phyloP scores from a whole-genome alignment of 2,329 filamentous ascomycete genomes.

The Fonsecaea nubica region DNA sequence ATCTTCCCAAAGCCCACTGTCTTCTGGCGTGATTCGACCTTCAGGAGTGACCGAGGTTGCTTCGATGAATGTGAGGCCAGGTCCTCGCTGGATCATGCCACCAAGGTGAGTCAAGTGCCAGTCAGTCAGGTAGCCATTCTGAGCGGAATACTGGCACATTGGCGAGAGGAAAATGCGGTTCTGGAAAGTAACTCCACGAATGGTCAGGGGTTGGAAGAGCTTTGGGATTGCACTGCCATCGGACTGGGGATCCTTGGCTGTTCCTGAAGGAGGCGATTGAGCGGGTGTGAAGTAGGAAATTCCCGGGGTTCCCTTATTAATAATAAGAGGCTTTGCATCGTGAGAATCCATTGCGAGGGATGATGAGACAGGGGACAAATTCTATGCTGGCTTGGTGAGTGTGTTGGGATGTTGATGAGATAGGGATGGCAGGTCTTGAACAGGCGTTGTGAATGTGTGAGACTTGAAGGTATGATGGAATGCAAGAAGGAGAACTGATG shows the following conservation, averaged over 20 bases:
- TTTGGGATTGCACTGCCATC: conserved; percentile 60
- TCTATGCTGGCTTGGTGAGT: not conserved
- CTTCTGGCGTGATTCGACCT: conserved; percentile 82
- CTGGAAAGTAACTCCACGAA: conserved; percentile 63
- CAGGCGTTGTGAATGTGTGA: not conserved
- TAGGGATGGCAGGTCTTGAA: not conserved
- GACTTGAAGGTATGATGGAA: not conserved
- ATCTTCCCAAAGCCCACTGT: conserved; percentile 82
- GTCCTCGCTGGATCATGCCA: conserved; percentile 76
- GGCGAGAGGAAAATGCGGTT: conserved; percentile 71
- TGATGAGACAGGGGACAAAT: not conserved
- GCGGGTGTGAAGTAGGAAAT: conserved; percentile 59
- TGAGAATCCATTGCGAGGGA: conserved; percentile 23
- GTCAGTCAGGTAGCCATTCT: conserved; percentile 75
- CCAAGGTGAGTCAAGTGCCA: conserved; percentile 86
- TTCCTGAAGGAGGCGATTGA: conserved; percentile 55
- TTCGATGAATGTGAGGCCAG: conserved; percentile 76
- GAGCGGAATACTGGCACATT: conserved; percentile 70
- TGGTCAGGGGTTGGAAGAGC: conserved; percentile 51
- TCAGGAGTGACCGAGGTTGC: conserved; percentile 76
- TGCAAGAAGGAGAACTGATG: not conserved
- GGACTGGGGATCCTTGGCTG: conserved; percentile 53
- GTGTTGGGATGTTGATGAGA: not conserved
- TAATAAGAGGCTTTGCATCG: conserved; percentile 42
- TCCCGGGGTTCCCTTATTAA: conserved; percentile 48